Percentiles rank a stretch among this genome's conserved stretches.
Conservation (phyloP, 1,284 basidiomycete genomes). For the Ceratobasidium theobromae region DNA sequence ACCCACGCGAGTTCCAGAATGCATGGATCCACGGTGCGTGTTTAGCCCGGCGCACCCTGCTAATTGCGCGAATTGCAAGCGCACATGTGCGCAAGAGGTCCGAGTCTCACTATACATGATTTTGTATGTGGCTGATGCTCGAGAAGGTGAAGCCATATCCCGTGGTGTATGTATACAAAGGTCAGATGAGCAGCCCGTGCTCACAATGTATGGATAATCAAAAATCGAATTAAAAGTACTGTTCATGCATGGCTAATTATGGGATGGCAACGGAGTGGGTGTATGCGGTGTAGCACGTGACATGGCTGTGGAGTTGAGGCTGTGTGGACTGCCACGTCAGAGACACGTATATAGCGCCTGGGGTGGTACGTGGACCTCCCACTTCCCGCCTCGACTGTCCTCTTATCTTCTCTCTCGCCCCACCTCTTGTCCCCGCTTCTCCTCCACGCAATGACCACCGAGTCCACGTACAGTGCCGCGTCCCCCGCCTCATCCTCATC, state of each 20-base stretch:
- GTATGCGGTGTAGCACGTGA: no score
- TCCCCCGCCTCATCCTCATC: slow-evolving; percentile 42
- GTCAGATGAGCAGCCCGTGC: not conserved
- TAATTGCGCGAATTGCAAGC: not conserved
- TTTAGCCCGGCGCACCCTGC: not conserved
- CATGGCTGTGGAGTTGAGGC: not conserved
- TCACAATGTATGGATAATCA: not conserved
- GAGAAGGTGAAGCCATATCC: not conserved
- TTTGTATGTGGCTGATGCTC: not conserved
- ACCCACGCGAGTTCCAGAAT: not conserved
- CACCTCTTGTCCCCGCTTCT: slow-evolving; percentile 8
- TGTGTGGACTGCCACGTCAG: slow-evolving; percentile 26
- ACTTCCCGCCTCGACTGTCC: not conserved
- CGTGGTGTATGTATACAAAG: not conserved
- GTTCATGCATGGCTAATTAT: no score
- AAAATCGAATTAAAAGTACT: not conserved
- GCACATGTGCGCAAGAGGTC: not conserved
- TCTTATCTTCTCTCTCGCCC: slow-evolving; percentile 29
- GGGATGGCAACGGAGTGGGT: no score
- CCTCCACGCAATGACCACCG: slow-evolving; percentile 13
- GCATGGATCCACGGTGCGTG: not conserved
- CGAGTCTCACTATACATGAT: not conserved
- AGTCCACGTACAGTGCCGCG: slow-evolving; percentile 6
- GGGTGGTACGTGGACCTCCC: not conserved
- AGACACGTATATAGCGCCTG: slow-evolving; percentile 15